Conservation (phyloP, 371 early-diverging fungal species). For the Mortierella sp. region DNA sequence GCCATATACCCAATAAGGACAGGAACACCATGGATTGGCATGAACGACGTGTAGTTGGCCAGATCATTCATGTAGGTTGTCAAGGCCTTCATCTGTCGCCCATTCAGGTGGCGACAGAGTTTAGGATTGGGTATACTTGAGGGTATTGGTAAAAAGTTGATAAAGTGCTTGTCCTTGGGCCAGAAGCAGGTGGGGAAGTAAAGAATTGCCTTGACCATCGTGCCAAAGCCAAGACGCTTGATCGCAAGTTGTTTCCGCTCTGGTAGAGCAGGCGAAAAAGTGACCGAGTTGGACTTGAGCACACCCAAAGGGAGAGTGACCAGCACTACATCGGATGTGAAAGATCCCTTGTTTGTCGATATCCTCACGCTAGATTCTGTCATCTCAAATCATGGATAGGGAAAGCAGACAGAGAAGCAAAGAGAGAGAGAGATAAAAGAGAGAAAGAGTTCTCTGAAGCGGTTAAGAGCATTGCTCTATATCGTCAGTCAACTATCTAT, state of each 20-base stretch:
- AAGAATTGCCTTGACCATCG: conserved; percentile 50
- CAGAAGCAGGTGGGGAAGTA: conserved; percentile 46
- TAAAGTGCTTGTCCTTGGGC: conserved; percentile 47
- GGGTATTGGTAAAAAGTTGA: conserved; percentile 52
- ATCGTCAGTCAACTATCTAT: conserved; percentile 18
- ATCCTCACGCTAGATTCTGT: conserved; percentile 41
- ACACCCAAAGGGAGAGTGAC: conserved; percentile 55
- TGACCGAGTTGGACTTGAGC: conserved; percentile 44
- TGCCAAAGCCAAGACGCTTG: conserved; percentile 51
- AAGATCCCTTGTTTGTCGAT: conserved; percentile 38
- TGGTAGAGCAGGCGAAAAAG: conserved; percentile 46
- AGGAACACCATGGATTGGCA: conserved; percentile 46
- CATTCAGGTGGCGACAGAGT: conserved; percentile 43
- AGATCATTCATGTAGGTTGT: conserved; percentile 48
- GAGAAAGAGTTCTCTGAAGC: conserved; percentile 19
- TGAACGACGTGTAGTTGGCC: conserved; percentile 51
- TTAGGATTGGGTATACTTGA: conserved; percentile 39
- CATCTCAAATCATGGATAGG: conserved; percentile 4
- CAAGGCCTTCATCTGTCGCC: conserved; percentile 39
- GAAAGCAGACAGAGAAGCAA: not conserved
- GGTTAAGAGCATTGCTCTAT: conserved; percentile 42
- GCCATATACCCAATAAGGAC: conserved; percentile 49
- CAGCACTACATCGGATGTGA: conserved; percentile 47
- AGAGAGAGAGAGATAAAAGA: conserved; percentile 4
- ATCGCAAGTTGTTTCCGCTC: conserved; percentile 41